Evolutionary conservation across 306 rosid genomes (phyloP), one percentile per base, ranked within the genome.

Genomic region (Gynostemma pentaphyllum): DNA sequence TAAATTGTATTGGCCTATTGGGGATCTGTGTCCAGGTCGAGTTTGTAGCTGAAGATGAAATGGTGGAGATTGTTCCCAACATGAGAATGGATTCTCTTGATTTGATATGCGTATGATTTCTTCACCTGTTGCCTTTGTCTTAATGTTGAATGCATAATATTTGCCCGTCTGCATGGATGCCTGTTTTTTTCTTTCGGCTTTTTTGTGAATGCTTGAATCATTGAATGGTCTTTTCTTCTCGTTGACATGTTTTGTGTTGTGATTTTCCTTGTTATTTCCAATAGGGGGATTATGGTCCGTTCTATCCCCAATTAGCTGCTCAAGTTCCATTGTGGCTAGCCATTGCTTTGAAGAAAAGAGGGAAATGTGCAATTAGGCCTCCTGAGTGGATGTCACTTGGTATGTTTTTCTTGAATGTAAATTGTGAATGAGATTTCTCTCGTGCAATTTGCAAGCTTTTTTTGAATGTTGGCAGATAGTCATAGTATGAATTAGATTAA

Each of bases 231-330:
- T 56, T 24, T 27, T 48, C 19, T 22, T 34, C 51, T 9, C 5
- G 47, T n/a, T 45, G 40, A 36, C 36, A 29, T 42, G 29, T 53
- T 40, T 10, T 22, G 2, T 5, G 36, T 55, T 68, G 1, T 12
- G 70, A 10, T n/a, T 30, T 56, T 27, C 7, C 27, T 22, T 29
- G 19, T 36, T 71, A n/a, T 70, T 63, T 27, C 47, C 69, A 74
- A 32, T 81, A 92, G 97, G 99, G 99, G 55, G 97, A 92, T 76
- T 92, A 79, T 51, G 99, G 96, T 47, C 99, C 96, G 7, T 92
- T 92, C 67, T 70, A 66, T 2, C 95, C 99, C 0, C 95, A 88
- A 72, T 76, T 92, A 64, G 78, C 80, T 15, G 63, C 90, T 11
- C 82, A 82, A 67, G 99, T 84, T 18, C 96, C 99, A 0, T 47